Evolutionary conservation across 768 basidiomycete genomes (phyloP), one percentile per base, ranked within the genome.

Genomic region (Suillus hirtellus): DNA sequence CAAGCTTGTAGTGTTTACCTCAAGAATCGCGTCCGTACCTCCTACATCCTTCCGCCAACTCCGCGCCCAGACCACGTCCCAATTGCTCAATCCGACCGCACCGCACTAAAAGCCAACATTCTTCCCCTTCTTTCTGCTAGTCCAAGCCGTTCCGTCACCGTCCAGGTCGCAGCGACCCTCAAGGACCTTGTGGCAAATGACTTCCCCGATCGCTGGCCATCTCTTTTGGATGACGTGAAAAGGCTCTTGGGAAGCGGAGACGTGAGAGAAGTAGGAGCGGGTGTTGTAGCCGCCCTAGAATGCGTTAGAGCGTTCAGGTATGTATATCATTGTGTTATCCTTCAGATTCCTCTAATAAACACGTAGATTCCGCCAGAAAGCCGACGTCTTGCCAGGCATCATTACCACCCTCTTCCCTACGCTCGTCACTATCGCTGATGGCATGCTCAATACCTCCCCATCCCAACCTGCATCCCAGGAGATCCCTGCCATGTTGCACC

Each of bases 1-100:
- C 92, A 95, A 70, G 89, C 94, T 0, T 89, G 90, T 67, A 83
- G 89, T 15, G 91, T 96, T 24, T 96, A 89, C 84, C 81, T 96
- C 70, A 96, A 96, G 78, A 96, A 96, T 75, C 89, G 95, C 69
- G 86, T 96, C 64, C 83, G 85, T 62, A 80, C 81, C 6, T 82
- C 82, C 21, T 96, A 94, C 72, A 73, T 81, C 65, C 69, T 86
- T 69, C 56, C 60, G 50, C 60, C 66, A 40, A 63, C 62, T 37
- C 73, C 82, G 59, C 84, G 86, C 37, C 80, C 88, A 0, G 90
- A 93, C 71, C 84, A 84, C 53, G 76, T 75, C 37, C 80, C 86
- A 60, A 89, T 96, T 73, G 77, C 84, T 2, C 70, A 75, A 37
- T 83, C 88, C 2, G 95, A 95, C 76, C 86, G 89, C 60, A 84